Base-by-base conservation (phyloP, 2,329 filamentous ascomycete genomes). In the Aspergillus quadrilineatus region DNA sequence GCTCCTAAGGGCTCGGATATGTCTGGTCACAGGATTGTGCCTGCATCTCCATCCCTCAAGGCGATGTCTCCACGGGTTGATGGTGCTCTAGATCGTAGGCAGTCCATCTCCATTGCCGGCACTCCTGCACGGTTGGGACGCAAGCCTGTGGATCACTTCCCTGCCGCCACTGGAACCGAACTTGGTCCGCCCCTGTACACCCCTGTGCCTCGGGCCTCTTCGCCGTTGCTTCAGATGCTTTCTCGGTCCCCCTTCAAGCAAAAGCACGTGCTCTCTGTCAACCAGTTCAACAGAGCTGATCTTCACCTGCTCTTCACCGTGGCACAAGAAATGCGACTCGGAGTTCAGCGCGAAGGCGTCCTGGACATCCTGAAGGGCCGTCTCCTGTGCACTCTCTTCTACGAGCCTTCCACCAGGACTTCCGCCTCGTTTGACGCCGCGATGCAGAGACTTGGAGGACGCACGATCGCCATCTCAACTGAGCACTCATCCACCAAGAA, bases 351-450 rank as follows among this genome's bases (percentile, higher is more conserved):
- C 49, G 89, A 96, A 67, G 94, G 94, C 58, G 89, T 94, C 30
- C 82, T 99, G 50, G 88, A 94, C 68, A 82, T 96, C 55, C 85
- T 99, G 60, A 90, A 89, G 67, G 92, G 92, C 29, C 87, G 89
- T 45, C 85, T 99, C 10, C 83, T 99, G 37, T 91, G 89, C 77
- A 94, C 90, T 2, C 86, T 99, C 79, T 99, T 99, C 83, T 99
- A 92, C 75, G 94, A 99, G 81, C 94, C 94, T 1, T 97, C 93
- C 0, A 99, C 94, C 2, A 85, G 94, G 53, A 99, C 94, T 4
- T 97, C 93, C 10, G 86, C 90, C 37, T 99, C 94, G 3, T 99
- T 99, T 67, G 94, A 99, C 71, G 90, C 93, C 55, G 94, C 94
- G 42, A 99, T 99, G 94, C 95, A 99, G 81, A 89, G 95, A 51